These are phyloP conservation scores for Solanum clarkiae DNA, from an alignment of 257 asterid genomes.

Conservation along the genomic window DNA sequence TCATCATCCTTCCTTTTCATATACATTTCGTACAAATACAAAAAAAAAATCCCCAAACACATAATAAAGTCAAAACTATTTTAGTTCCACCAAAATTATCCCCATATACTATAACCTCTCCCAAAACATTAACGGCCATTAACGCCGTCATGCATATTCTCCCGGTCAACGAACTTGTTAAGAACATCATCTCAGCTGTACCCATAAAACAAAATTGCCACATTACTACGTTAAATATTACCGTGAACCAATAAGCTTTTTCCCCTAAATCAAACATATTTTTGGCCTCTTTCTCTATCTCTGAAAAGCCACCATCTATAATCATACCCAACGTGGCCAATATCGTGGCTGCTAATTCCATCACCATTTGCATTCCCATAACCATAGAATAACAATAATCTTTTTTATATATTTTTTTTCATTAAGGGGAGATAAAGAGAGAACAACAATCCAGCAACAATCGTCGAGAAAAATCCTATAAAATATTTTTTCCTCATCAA, in stretches of 20 bases:
- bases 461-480: constrained; percentile 30
- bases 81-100: constrained; percentile 46
- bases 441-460: constrained; percentile 49
- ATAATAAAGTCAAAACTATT: constrained; percentile 38
- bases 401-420: constrained; percentile 33
- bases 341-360: constrained; percentile 40
- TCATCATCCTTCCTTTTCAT: background rate
- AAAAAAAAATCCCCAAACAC: constrained; percentile 58
- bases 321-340: constrained; percentile 37
- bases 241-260: constrained; percentile 23
- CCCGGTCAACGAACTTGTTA: constrained; percentile 57
- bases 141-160: constrained; percentile 69
- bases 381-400: constrained; percentile 60
- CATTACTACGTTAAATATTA: constrained; percentile 14
- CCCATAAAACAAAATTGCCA: constrained; percentile 71
- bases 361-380: constrained; percentile 59
- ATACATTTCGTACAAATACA: constrained; percentile 47
- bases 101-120: constrained; percentile 44
- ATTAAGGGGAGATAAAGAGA: constrained; percentile 50
- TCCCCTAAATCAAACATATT: constrained; percentile 11
- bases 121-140: constrained; percentile 33
- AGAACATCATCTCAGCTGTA: constrained; percentile 60
- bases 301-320: constrained; percentile 18
- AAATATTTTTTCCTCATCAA: constrained; percentile 18
- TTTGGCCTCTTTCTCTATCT: constrained; percentile 9